Evolutionary conservation across 768 basidiomycete genomes (phyloP).

Genomic region (Auricularia heimuer): DNA sequence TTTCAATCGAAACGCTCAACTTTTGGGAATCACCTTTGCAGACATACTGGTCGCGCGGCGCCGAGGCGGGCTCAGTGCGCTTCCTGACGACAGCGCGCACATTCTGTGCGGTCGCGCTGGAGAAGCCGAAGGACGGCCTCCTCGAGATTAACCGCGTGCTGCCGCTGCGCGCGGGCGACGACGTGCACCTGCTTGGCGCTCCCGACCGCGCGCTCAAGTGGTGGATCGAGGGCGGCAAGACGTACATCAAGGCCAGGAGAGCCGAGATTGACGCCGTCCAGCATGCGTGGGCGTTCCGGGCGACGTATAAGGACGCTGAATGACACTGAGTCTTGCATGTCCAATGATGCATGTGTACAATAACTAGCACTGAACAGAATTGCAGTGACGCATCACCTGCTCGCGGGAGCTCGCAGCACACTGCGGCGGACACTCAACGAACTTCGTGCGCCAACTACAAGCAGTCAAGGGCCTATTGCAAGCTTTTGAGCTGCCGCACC

Average conservation of each 20-base stretch:
- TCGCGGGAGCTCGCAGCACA: too few relatives aligned
- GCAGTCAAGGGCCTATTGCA: too few relatives aligned
- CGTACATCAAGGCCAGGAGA: constrained; percentile 20
- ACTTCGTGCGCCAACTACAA: too few relatives aligned
- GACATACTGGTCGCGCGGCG: constrained; percentile 40
- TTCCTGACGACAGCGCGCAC: constrained; percentile 42
- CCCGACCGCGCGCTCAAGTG: constrained; percentile 12
- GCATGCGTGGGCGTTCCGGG: constrained; percentile 34
- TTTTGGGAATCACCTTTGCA: constrained; percentile 9
- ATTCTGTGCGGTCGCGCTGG: constrained; percentile 41
- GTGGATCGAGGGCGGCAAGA: constrained; percentile 9
- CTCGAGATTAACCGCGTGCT: constrained; percentile 30
- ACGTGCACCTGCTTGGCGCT: constrained; percentile 29
- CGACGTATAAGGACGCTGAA: constrained; percentile 17
- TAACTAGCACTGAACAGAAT: neutral
- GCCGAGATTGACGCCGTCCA: constrained; percentile 18
- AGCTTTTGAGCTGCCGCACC: too few relatives aligned
- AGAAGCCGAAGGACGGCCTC: constrained; percentile 23
- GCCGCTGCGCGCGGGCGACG: constrained; percentile 36
- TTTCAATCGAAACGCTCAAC: too few relatives aligned
- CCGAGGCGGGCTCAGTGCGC: constrained; percentile 30
- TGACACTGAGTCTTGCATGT: neutral
- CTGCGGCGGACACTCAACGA: too few relatives aligned
- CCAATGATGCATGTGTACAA: neutral
- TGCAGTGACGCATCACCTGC: too few relatives aligned